Conservation (phyloP, 805 yeast species). For the Vanderwaltozyma yarrowii region DNA sequence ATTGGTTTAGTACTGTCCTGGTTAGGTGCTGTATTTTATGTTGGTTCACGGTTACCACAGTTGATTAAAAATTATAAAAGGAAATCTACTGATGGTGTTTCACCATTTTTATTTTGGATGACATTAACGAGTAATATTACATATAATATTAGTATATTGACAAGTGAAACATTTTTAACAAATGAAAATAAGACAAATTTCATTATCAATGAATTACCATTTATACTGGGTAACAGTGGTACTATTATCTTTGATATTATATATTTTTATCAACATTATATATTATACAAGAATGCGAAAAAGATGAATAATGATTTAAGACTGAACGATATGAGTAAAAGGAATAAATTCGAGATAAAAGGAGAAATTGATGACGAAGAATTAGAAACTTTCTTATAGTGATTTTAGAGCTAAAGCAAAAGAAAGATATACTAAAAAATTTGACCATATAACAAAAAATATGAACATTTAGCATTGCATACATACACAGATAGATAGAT, state of each 20-base stretch:
- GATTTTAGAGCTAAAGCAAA: no score
- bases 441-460: no score
- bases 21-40: constrained; percentile 66
- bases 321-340: not conserved
- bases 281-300: constrained; percentile 14
- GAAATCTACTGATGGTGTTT: constrained; percentile 78
- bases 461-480: no score
- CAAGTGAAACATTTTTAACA: constrained; percentile 45
- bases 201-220: constrained; percentile 65
- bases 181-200: constrained; percentile 36
- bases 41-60: constrained; percentile 78
- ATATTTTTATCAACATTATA: constrained; percentile 50
- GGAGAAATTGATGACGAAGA: not conserved
- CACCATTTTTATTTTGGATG: constrained; percentile 68
- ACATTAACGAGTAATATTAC: constrained; percentile 72
- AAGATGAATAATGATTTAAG: not conserved
- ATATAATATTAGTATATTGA: constrained; percentile 64
- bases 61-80: constrained; percentile 63
- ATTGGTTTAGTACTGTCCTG: constrained; percentile 54
- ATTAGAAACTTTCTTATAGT: no score
- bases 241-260: constrained; percentile 67
- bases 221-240: constrained; percentile 75
- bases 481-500: no score
- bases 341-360: not conserved
- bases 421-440: no score